Evolutionary conservation across 306 rosid species (phyloP), one percentile per base, ranked within the genome.

Genomic region (Vigna radiata): DNA sequence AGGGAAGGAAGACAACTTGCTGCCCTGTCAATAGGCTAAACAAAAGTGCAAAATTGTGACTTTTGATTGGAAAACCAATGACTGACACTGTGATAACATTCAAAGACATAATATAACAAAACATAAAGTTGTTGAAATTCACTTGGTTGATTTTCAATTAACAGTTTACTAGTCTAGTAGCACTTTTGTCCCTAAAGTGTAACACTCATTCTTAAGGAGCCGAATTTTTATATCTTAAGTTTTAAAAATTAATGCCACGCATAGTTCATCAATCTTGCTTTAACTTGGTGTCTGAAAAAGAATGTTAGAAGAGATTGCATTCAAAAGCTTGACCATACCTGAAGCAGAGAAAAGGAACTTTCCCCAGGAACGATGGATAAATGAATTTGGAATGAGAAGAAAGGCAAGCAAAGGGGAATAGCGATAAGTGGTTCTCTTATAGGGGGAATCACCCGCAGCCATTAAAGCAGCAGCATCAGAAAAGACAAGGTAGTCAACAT

Each of bases 351-450:
- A 95, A 81, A 92, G 84, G 83, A 90, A 86, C 37, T 95, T 95
- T 1, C 97, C 99, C 99, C 97, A 95, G 3, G 94, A 82, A 10
- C 83, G 86, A 75, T 95, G 97, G 58, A 92, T 23, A 18, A 88
- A 15, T 0, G 91, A 83, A 83, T 95, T 95, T 43, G 97, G 97
- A 46, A 88, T 39, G 58, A 92, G 97, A 76, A 92, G 63, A 84
- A 95, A 89, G 1, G 96, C 94, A 8, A 95, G 96, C 64, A 95
- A 69, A 4, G 99, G 97, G 1, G 97, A 95, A 86, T 90, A 95
- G 13, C 97, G 89, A 66, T 90, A 95, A 0, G 99, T 91, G 84
- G 94, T 87, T 86, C 99, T 89, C 55, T 82, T 61, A 70, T 89
- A 95, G 48, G 99, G 99, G 73, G 97, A 95, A 62, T 84, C 82